Evolutionary conservation across 208 protist genomes (phyloP).

Genomic region (Acanthamoeba sp.): DNA sequence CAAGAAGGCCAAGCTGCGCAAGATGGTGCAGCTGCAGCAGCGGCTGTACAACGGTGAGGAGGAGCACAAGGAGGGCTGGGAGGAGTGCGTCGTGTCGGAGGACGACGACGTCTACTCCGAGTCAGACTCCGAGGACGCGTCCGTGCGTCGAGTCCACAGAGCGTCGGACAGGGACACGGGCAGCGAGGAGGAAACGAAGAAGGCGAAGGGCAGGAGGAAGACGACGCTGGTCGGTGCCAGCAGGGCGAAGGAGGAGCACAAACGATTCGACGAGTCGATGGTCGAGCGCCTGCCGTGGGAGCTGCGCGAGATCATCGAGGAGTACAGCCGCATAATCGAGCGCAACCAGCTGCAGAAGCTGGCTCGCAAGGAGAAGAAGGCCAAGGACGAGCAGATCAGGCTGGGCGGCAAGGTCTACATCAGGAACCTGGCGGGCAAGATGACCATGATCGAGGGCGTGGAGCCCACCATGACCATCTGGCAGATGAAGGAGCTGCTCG

Average conservation of each 20-base stretch:
- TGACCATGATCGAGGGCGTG: conserved; percentile 60
- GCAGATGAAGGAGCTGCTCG: conserved; percentile 64
- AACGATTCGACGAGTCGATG: conserved; percentile 43
- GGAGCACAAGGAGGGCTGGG: conserved; percentile 10
- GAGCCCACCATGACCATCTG: conserved; percentile 72
- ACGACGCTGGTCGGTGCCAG: too few species aligned
- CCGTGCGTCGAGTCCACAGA: background rate
- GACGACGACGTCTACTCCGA: conserved; percentile 5
- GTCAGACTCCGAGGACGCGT: background rate
- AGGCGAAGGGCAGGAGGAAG: background rate
- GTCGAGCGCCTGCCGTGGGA: conserved; percentile 31
- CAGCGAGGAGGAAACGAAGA: background rate
- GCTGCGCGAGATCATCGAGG: conserved; percentile 62
- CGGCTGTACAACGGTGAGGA: background rate
- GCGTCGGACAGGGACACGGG: background rate
- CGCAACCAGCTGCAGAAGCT: conserved; percentile 34
- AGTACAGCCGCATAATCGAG: conserved; percentile 55
- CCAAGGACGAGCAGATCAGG: background rate
- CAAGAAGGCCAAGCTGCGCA: conserved; percentile 56
- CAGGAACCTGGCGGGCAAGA: conserved; percentile 61
- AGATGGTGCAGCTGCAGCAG: background rate
- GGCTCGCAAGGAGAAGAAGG: conserved; percentile 26
- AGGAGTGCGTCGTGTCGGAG: conserved; percentile 4
- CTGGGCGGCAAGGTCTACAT: conserved; percentile 56
- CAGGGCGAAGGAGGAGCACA: background rate